These are phyloP conservation scores for Rhizopogon vinicolor DNA, from an alignment of 768 basidiomycete genomes.

Conservation along the genomic window DNA sequence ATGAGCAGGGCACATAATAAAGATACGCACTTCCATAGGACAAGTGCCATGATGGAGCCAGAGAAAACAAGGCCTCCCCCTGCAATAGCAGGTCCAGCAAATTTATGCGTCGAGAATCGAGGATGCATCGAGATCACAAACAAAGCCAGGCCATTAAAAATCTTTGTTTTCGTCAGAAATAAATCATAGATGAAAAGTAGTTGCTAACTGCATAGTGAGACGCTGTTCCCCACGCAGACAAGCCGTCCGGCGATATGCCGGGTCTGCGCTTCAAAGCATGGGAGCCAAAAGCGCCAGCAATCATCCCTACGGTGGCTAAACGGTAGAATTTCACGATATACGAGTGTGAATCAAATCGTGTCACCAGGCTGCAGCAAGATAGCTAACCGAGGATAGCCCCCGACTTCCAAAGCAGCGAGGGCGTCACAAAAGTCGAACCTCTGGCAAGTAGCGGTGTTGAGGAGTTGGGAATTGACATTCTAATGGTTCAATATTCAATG, in stretches of 20 bases:
- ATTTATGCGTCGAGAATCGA: constrained; percentile 52
- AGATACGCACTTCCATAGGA: constrained; percentile 38
- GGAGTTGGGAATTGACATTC: constrained; percentile 16
- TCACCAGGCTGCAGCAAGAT: not conserved
- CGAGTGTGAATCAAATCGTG: not conserved
- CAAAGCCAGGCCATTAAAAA: constrained; percentile 66
- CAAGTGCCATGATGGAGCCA: constrained; percentile 52
- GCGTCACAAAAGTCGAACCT: constrained; percentile 6
- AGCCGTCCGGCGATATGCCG: constrained; percentile 44
- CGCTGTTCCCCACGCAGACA: constrained; percentile 61
- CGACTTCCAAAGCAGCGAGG: constrained; percentile 35
- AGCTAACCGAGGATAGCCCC: constrained; percentile 38
- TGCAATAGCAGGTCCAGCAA: constrained; percentile 65
- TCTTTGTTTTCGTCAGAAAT: constrained; percentile 32
- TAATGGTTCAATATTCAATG: not conserved
- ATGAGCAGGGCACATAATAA: not conserved
- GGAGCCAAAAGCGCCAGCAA: constrained; percentile 64
- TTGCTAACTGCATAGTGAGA: constrained; percentile 55
- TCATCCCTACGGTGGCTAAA: constrained; percentile 45
- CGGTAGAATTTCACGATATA: not conserved
- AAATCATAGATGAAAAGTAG: not conserved
- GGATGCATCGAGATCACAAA: constrained; percentile 60
- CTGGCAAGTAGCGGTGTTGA: constrained; percentile 26
- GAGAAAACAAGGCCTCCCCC: constrained; percentile 58
- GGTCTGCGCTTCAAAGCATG: constrained; percentile 50